These are phyloP conservation scores for Fusarium sp. DNA, from an alignment of 2,329 filamentous ascomycete species.

Conservation along the genomic window DNA sequence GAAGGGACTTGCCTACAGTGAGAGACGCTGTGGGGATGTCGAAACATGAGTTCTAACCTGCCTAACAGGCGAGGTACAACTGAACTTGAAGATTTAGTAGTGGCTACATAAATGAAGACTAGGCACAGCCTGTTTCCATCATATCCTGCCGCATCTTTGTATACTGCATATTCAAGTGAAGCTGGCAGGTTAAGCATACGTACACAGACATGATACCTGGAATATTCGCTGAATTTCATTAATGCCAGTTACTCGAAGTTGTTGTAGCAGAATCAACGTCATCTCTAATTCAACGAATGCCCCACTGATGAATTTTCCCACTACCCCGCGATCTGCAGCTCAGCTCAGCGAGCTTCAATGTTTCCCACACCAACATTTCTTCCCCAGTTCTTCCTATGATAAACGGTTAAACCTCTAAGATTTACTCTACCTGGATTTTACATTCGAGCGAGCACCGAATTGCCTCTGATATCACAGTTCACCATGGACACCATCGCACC, in stretches of 20 bases:
- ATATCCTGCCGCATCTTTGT: background rate
- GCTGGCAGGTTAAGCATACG: background rate
- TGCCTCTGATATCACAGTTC: background rate
- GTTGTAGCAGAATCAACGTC: conserved; percentile 3
- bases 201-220: too few species aligned
- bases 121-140: conserved; percentile 11
- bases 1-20: background rate
- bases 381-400: background rate
- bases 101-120: conserved; percentile 13
- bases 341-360: conserved; percentile 8
- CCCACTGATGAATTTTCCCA: conserved; percentile 31
- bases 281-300: conserved; percentile 8
- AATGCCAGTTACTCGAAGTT: background rate
- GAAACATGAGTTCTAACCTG: background rate
- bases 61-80: background rate
- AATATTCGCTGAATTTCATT: background rate
- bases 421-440: background rate
- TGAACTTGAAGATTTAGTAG: conserved; percentile 1
- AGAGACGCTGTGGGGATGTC: background rate
- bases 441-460: background rate
- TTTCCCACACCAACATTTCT: background rate
- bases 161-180: background rate
- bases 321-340: conserved; percentile 25
- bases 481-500: conserved; percentile 44
- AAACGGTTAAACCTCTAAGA: background rate